Percentiles rank a stretch among this genome's conserved stretches.
Evolutionary conservation across 352 stramenopile genomes (phyloP).

Genomic region (Phytophthora parvispora): DNA sequence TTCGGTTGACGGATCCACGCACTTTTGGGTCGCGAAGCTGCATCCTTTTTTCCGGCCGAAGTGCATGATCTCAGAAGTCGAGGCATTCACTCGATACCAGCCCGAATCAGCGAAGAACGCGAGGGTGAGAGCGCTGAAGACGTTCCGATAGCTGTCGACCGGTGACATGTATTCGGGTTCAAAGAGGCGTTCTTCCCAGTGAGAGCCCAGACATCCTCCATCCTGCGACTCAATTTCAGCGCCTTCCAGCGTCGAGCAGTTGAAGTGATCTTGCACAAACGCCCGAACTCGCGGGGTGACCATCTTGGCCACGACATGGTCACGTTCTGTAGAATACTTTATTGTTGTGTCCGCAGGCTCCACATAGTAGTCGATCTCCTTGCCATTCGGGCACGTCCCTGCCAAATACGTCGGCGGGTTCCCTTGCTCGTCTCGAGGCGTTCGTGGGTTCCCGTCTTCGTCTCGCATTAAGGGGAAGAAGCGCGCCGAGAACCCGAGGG

Average conservation of each 20-base stretch:
- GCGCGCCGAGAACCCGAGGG: conserved; percentile 72
- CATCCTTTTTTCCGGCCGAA: conserved; percentile 72
- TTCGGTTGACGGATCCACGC: conserved; percentile 55
- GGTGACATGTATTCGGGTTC: conserved; percentile 82
- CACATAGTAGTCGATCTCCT: conserved; percentile 49
- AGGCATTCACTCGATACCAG: conserved; percentile 73
- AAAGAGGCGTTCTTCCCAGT: conserved; percentile 86
- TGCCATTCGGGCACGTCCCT: conserved; percentile 65
- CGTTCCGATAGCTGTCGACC: conserved; percentile 71
- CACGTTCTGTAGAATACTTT: conserved; percentile 56
- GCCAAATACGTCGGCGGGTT: conserved; percentile 34
- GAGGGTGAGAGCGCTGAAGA: conserved; percentile 69
- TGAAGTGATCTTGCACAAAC: conserved; percentile 70
- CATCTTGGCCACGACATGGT: conserved; percentile 62
- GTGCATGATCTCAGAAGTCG: conserved; percentile 54
- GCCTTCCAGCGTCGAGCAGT: conserved; percentile 59
- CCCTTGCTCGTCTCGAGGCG: conserved; percentile 49
- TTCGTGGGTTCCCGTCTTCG: conserved; percentile 68
- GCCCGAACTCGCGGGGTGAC: conserved; percentile 62
- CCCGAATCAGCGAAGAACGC: conserved; percentile 84
- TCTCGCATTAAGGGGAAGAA: conserved; percentile 80
- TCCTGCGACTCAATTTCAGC: conserved; percentile 84
- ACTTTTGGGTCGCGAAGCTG: conserved; percentile 65
- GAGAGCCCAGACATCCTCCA: conserved; percentile 74
- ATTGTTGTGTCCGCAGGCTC: conserved; percentile 53